Evolutionary conservation across 352 stramenopile genomes (phyloP), one percentile per base, ranked within the genome.

Genomic region (Phytopythium chamaehyphon): DNA sequence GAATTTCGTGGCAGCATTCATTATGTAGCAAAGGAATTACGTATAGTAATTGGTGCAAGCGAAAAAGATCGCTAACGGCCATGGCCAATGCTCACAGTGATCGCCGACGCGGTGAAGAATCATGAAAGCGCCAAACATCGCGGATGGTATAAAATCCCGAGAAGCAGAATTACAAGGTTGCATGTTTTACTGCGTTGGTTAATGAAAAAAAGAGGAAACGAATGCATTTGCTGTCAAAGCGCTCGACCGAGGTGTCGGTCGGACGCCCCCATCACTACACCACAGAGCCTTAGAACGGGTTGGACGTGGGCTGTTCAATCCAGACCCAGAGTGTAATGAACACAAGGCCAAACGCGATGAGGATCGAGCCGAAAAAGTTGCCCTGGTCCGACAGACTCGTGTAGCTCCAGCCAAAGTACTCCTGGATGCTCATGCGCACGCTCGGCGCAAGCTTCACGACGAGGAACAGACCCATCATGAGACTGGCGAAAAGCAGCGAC

Each of bases 331-430:
- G 68, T 21, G 69, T 76, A 53, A 93, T 88, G 69, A 90, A 89
- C 43, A 87, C 43, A 50, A 93, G 71, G 43, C 76, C 76, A 24
- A 90, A 82, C 15, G 79, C 75, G 51, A 93, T 86, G 24, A 71
- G 83, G 21, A 83, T 70, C 26, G 65, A 76, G 58, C 83, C 80
- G 59, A 90, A 69, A 21, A 93, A 86, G 73, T 93, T 93, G 51
- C 77, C 80, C 60, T 93, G 77, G 66, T 90, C 79, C 71, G 69
- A 90, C 44, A 90, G 54, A 57, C 83, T 93, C 63, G 86, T 65
- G 66, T 93, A 90, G 64, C 77, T 90, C 83, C 83, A 93, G 61
- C 83, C 83, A 74, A 90, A 93, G 66, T 93, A 93, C 64, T 93
- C 83, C 57, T 90, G 80, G 64, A 93, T 88, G 57, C 77, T 90